These are phyloP conservation scores for Zoysia pacifica DNA, from an alignment of 176 grass and related monocot species.

Conservation along the genomic window DNA sequence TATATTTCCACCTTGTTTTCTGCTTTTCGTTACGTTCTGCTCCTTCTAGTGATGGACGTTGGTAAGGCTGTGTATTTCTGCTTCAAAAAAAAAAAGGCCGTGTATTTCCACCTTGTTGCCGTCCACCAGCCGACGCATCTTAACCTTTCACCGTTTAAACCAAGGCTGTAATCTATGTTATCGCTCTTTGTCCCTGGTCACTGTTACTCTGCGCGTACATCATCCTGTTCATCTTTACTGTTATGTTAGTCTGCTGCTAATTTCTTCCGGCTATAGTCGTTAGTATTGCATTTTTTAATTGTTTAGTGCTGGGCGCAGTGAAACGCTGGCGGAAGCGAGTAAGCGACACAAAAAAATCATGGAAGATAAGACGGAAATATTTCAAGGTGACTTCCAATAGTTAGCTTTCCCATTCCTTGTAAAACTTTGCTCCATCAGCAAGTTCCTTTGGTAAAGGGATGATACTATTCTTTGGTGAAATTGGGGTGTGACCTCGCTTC, in stretches of 20 bases:
- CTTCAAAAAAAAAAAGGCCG: too few species aligned
- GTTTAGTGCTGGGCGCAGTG: conserved; percentile 71
- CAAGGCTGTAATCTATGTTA: too few species aligned
- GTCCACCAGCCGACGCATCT: too few species aligned
- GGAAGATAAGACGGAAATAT: conserved; percentile 19
- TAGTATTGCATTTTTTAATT: conserved; percentile 65
- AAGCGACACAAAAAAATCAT: conserved; percentile 39
- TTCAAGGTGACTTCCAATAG: not conserved
- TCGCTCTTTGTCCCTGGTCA: too few species aligned
- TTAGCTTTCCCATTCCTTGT: not conserved
- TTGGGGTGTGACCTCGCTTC: not conserved
- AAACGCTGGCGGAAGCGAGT: conserved; percentile 42
- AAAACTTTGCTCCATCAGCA: conserved; percentile 8
- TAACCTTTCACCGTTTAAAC: too few species aligned
- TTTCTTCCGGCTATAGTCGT: not conserved
- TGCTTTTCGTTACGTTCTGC: too few species aligned
- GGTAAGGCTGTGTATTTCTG: too few species aligned
- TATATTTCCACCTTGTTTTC: too few species aligned
- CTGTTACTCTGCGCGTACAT: too few species aligned
- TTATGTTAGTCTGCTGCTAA: not conserved
- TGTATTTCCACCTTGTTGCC: too few species aligned
- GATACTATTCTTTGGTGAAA: conserved; percentile 7
- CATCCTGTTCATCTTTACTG: too few species aligned
- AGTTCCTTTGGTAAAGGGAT: conserved; percentile 2
- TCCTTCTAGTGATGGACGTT: too few species aligned